phyloP scores from a whole-genome alignment of 1,284 basidiomycete genomes.

The Naganishia cerealis region DNA sequence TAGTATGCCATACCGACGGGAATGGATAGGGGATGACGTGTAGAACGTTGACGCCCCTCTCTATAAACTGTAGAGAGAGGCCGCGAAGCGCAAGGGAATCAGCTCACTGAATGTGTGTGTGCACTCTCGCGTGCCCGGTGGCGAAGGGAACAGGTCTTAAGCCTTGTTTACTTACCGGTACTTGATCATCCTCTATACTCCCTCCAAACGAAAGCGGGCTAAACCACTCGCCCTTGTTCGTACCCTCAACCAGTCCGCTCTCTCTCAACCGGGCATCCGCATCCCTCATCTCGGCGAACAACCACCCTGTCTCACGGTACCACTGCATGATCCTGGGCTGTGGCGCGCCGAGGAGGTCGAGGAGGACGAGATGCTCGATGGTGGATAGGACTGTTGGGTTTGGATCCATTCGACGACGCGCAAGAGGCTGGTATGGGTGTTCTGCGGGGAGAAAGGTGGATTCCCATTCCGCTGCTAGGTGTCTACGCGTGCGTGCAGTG shows the following conservation, averaged over 20 bases:
- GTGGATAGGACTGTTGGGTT: conserved; percentile 66
- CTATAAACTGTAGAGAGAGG: conserved; percentile 61
- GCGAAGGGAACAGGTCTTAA: too few relatives aligned
- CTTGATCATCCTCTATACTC: conserved; percentile 84
- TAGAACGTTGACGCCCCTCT: conserved; percentile 78
- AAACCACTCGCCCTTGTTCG: conserved; percentile 45
- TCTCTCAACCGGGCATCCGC: conserved; percentile 65
- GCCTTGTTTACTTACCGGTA: conserved; percentile 63
- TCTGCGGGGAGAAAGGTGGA: conserved; percentile 63
- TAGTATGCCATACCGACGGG: conserved; percentile 85
- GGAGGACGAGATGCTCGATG: conserved; percentile 83
- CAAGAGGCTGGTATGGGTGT: conserved; percentile 48
- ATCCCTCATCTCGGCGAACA: conserved; percentile 71
- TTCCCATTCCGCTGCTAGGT: conserved; percentile 81
- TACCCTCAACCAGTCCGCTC: conserved; percentile 35
- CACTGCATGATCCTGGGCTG: conserved; percentile 72
- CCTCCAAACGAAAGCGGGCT: conserved; percentile 56
- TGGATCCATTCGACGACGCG: conserved; percentile 64
- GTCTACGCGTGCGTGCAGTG: conserved; percentile 57
- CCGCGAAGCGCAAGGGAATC: background rate
- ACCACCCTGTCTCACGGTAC: conserved; percentile 85
- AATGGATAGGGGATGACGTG: conserved; percentile 91
- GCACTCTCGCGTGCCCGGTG: background rate
- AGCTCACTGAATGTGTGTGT: background rate
- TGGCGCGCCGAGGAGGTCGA: conserved; percentile 80